Evolutionary conservation across 371 early-diverging fungal genomes (phyloP).

Genomic region (Nematocida sp.): DNA sequence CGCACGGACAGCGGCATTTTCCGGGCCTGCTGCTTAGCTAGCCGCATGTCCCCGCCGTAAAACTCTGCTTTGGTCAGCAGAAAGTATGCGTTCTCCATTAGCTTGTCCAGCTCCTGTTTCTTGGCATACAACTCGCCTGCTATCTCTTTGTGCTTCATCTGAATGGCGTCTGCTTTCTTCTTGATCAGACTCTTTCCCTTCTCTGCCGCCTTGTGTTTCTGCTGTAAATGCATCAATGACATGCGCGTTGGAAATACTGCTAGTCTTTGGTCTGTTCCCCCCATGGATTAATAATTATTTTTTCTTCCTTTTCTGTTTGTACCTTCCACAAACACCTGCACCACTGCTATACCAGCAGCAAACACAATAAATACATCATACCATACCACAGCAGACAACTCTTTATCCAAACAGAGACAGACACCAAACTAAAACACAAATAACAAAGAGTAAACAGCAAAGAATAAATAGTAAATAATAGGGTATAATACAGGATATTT

Average conservation of each 20-base stretch:
- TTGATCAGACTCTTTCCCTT: constrained; percentile 82
- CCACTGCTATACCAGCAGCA: too few relatives aligned
- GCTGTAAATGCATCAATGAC: constrained; percentile 84
- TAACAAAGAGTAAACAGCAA: too few relatives aligned
- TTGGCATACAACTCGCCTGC: constrained; percentile 82
- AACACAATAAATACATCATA: too few relatives aligned
- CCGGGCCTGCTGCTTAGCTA: constrained; percentile 51
- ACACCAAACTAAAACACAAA: too few relatives aligned
- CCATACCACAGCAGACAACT: too few relatives aligned
- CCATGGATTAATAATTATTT: constrained; percentile 23
- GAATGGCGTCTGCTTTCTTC: constrained; percentile 77
- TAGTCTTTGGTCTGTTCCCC: constrained; percentile 49
- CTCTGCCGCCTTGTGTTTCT: constrained; percentile 86
- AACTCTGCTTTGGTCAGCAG: constrained; percentile 92
- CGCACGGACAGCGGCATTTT: constrained; percentile 48
- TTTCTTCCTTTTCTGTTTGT: background rate
- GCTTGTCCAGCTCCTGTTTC: constrained; percentile 75
- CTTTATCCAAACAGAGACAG: too few relatives aligned
- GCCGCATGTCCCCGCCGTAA: constrained; percentile 76
- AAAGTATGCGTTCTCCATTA: constrained; percentile 90
- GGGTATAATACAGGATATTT: too few relatives aligned
- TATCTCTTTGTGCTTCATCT: constrained; percentile 82
- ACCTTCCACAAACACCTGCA: too few relatives aligned
- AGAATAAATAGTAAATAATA: too few relatives aligned
- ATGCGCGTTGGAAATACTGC: constrained; percentile 67